Percentiles rank a stretch among this genome's conserved stretches.
Evolutionary conservation across 1,284 basidiomycete genomes (phyloP).

Genomic region (Austroboletus olivaceoglutinosus): DNA sequence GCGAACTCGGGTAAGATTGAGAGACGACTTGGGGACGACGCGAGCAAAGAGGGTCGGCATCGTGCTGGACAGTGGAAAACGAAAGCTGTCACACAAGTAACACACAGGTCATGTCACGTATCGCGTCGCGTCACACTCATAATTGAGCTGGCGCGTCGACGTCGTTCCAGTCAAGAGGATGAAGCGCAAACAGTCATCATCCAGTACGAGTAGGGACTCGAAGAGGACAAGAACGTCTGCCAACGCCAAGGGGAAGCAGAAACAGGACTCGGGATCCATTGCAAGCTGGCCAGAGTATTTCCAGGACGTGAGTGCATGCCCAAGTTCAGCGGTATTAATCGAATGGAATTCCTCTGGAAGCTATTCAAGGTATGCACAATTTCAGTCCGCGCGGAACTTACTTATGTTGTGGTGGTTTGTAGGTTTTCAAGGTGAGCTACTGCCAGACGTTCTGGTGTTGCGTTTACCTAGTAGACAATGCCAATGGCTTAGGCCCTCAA

Average conservation of each 20-base stretch:
- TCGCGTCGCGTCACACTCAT: slow-evolving; percentile 19
- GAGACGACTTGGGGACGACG: slow-evolving; percentile 38
- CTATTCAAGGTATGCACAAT: slow-evolving; percentile 24
- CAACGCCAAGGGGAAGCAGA: slow-evolving; percentile 23
- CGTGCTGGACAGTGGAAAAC: neutral
- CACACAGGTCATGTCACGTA: slow-evolving; percentile 17
- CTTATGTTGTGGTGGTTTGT: neutral
- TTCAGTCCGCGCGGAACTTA: neutral
- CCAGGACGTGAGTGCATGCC: slow-evolving; percentile 42
- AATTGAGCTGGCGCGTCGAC: neutral
- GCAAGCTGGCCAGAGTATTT: slow-evolving; percentile 59
- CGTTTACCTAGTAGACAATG: neutral
- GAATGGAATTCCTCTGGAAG: slow-evolving; percentile 8
- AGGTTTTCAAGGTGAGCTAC: slow-evolving; percentile 36
- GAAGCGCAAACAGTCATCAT: slow-evolving; percentile 22
- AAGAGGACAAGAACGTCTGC: slow-evolving; percentile 28
- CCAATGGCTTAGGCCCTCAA: slow-evolving; percentile 66
- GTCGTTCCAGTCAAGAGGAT: slow-evolving; percentile 5
- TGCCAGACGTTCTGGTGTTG: neutral
- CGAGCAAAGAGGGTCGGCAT: slow-evolving; percentile 37
- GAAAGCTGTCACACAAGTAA: neutral
- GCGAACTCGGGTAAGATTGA: slow-evolving; percentile 26
- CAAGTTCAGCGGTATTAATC: neutral
- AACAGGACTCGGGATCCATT: slow-evolving; percentile 7
- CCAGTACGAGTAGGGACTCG: slow-evolving; percentile 7